Base-by-base conservation (phyloP, 202 grass and related monocot species). In the Setaria viridis region DNA sequence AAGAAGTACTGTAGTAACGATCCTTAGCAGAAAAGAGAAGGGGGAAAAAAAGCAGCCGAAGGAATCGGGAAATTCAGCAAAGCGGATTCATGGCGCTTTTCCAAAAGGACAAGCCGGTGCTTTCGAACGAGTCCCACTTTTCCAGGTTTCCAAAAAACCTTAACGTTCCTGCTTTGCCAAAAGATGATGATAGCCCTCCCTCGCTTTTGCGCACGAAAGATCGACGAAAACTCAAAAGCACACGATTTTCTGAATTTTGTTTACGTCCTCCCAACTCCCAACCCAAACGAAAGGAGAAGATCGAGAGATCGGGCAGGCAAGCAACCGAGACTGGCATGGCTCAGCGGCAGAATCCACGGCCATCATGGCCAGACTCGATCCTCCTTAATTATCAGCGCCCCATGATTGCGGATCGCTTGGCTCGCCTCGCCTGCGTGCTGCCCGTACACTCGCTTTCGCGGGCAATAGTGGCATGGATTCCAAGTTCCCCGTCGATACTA, bases 31-130 rank as follows among this genome's bases (percentile, higher is more conserved):
- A 12, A 33, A 33, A 33, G 3, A 14, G 2, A 32, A 4, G 25
- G 34, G 34, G 34, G 2, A 35, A 74, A 74, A 53, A 74, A 53
- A 9, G 70, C n/a, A 53, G 25, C 0, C 2, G 0, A 70, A 50
- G 43, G 67, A 35, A 71, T 62, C 17, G 45, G 43, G 74, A 45
- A 87, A 32, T 39, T 72, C 70, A 58, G 8, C 75, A 73, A 84
- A 84, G 87, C 59, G 13, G 68, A 84, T 65, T 5, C 70, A 33
- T 35, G 63, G 35, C 29, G 77, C 77, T 88, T 91, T 91, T 67
- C 71, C 85, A 59, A 88, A 91, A 88, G 89, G 82, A 91, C 89
- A 91, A 85, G 65, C 39, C 48, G 2, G 57, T 37, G 81, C 89
- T 87, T 25, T 25, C 25, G 25, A 25, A 25, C 25, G 25, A 25